A percentile compares a stretch with the other conserved stretches of the same genome.
phyloP scores from a whole-genome alignment of 1,284 basidiomycete species.

The Cryptococcus sp. region DNA sequence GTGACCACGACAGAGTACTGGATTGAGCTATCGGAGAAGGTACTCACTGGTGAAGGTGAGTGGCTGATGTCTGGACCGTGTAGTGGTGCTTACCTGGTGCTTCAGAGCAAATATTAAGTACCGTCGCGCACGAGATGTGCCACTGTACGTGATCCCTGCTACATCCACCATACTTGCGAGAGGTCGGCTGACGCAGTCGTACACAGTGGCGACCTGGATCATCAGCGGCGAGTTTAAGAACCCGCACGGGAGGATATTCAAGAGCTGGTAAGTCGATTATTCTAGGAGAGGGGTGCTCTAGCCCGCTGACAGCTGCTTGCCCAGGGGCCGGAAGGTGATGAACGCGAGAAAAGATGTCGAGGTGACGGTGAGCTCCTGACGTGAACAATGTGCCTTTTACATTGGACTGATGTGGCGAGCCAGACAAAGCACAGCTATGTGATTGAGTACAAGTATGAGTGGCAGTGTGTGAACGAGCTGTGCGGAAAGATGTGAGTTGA shows the following conservation, averaged over 20 bases:
- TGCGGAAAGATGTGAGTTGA: slow-evolving; percentile 40
- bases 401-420: background rate
- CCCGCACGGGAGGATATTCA: slow-evolving; percentile 47
- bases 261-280: slow-evolving; percentile 33
- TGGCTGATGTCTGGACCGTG: background rate
- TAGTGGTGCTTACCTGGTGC: background rate
- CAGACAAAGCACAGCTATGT: slow-evolving; percentile 47
- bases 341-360: slow-evolving; percentile 39
- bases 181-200: slow-evolving; percentile 1
- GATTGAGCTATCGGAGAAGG: slow-evolving; percentile 39
- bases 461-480: slow-evolving; percentile 35
- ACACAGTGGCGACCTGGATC: slow-evolving; percentile 40
- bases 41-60: slow-evolving; percentile 34
- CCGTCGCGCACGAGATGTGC: slow-evolving; percentile 51
- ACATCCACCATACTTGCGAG: background rate
- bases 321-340: slow-evolving; percentile 45
- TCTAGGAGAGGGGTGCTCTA: background rate
- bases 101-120: slow-evolving; percentile 42
- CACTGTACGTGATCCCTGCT: slow-evolving; percentile 31
- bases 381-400: background rate
- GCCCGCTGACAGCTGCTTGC: background rate
- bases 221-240: slow-evolving; percentile 45
- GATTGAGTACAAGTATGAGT: slow-evolving; percentile 48
- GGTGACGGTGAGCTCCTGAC: slow-evolving; percentile 37
- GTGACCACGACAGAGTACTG: slow-evolving; percentile 11